Conservation (phyloP, 2,329 filamentous ascomycete species). For the Ceratocystis cubensis region DNA sequence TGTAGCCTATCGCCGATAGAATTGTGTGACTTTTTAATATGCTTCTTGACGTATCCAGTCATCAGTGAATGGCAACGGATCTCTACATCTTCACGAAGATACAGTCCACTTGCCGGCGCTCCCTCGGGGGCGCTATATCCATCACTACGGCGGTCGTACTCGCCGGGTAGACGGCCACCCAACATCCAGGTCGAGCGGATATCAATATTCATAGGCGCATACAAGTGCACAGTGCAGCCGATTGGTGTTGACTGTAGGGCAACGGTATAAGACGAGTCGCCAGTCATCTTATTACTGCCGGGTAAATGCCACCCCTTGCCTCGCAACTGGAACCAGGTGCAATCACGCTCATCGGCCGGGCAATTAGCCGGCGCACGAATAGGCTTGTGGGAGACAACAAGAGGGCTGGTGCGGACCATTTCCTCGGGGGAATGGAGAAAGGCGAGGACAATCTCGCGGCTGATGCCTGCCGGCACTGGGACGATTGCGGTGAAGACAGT, state of each 20-base stretch:
- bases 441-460: slow-evolving; percentile 56
- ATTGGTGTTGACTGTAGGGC: slow-evolving; percentile 64
- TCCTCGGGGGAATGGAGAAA: slow-evolving; percentile 66
- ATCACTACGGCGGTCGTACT: slow-evolving; percentile 53
- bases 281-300: slow-evolving; percentile 35
- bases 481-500: slow-evolving; percentile 66
- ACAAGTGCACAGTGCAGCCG: slow-evolving; percentile 71
- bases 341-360: slow-evolving; percentile 53
- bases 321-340: slow-evolving; percentile 66
- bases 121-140: slow-evolving; percentile 40
- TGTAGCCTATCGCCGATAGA: slow-evolving; percentile 40
- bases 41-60: slow-evolving; percentile 67
- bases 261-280: slow-evolving; percentile 63
- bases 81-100: slow-evolving; percentile 74
- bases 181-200: slow-evolving; percentile 69
- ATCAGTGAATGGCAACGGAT: slow-evolving; percentile 68
- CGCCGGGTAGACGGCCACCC: slow-evolving; percentile 57
- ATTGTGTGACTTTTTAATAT: slow-evolving; percentile 62
- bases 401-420: slow-evolving; percentile 81
- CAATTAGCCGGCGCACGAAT: slow-evolving; percentile 57
- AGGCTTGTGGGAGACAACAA: slow-evolving; percentile 58
- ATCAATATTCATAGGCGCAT: slow-evolving; percentile 69
- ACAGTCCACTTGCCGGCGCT: slow-evolving; percentile 55
- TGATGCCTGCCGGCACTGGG: slow-evolving; percentile 56
- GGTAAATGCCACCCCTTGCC: slow-evolving; percentile 68